Percentiles rank a stretch among this genome's conserved stretches.
Conservation (phyloP, 164 flowering plant genomes). For the Taxillus chinensis region DNA sequence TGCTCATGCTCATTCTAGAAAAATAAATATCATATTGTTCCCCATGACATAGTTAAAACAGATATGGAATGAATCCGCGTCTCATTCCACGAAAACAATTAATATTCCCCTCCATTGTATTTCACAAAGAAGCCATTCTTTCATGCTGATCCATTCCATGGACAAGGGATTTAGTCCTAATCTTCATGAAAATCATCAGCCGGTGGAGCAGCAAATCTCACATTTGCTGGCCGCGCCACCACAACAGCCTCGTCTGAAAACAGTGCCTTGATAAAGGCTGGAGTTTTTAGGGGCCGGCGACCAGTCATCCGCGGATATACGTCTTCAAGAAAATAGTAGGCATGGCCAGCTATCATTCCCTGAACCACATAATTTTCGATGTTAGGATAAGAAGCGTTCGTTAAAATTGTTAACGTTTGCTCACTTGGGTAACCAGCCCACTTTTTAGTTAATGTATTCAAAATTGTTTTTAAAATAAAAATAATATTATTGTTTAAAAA, state of each 20-base stretch:
- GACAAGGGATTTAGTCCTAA: conserved; percentile 8
- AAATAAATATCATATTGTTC: too few relatives aligned
- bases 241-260: conserved; percentile 86
- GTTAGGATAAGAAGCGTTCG: too few relatives aligned
- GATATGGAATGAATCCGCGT: background rate
- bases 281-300: conserved; percentile 81
- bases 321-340: conserved; percentile 89
- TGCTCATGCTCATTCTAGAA: too few relatives aligned
- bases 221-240: conserved; percentile 63
- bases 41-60: conserved; percentile 16
- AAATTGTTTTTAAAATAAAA: too few relatives aligned
- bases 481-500: too few relatives aligned
- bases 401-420: too few relatives aligned
- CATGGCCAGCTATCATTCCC: conserved; percentile 99
- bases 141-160: too few relatives aligned
- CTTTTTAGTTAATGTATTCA: too few relatives aligned
- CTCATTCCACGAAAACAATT: too few relatives aligned
- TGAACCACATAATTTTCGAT: conserved; percentile 17
- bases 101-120: background rate
- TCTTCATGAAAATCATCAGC: conserved; percentile 46
- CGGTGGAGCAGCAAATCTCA: conserved; percentile 79
- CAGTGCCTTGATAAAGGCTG: conserved; percentile 65
- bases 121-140: background rate
- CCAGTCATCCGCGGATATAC: conserved; percentile 92
- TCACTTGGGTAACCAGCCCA: too few relatives aligned